Conservation (phyloP, 169 alveolate species). For the Cryptosporidium muris region DNA sequence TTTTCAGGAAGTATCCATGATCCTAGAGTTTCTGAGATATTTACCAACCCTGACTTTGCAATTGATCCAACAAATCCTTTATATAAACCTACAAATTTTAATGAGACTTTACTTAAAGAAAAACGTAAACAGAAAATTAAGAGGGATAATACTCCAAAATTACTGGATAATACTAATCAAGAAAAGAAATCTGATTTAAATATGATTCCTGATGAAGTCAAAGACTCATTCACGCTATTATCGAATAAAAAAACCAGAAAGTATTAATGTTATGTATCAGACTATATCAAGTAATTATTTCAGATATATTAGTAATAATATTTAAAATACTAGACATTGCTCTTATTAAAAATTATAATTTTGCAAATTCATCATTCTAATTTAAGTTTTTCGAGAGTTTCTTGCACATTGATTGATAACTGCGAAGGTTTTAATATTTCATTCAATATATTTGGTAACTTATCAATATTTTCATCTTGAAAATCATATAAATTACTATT, state of each 20-base stretch:
- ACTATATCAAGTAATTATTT: background rate
- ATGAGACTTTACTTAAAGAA: conserved; percentile 16
- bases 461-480: too few species aligned
- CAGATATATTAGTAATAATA: background rate
- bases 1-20: conserved; percentile 74
- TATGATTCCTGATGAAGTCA: background rate
- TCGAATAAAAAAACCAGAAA: conserved; percentile 6
- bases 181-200: background rate
- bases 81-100: conserved; percentile 76
- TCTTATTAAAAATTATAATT: too few species aligned
- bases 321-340: too few species aligned
- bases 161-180: conserved; percentile 1
- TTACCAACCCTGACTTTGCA: conserved; percentile 84
- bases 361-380: too few species aligned
- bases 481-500: too few species aligned
- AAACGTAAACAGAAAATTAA: conserved; percentile 47
- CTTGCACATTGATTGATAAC: too few species aligned
- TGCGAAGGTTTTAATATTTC: too few species aligned
- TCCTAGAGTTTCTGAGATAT: conserved; percentile 80
- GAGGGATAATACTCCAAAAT: background rate
- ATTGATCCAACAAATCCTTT: conserved; percentile 88
- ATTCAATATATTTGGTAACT: too few species aligned
- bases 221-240: conserved; percentile 22
- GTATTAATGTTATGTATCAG: background rate
- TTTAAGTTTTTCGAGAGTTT: too few species aligned